phyloP scores from a whole-genome alignment of 73 alveolate species.

The Tetrahymena elliotti region DNA sequence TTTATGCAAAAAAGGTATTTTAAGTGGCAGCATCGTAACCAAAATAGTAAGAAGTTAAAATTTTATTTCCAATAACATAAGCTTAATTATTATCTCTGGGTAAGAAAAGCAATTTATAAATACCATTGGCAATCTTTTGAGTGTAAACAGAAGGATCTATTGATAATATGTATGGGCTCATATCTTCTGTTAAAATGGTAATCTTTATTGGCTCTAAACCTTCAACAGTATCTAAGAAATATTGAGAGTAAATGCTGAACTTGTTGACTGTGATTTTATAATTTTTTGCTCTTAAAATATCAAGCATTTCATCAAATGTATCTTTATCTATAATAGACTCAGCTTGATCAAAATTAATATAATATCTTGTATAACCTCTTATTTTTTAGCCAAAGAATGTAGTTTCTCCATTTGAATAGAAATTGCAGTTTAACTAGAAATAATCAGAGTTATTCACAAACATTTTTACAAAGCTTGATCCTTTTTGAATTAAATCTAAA shows the following conservation, averaged over 20 bases:
- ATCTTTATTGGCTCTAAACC: neutral
- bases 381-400: neutral
- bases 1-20: neutral
- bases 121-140: neutral
- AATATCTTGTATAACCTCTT: neutral
- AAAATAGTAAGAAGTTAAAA: neutral
- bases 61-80: neutral
- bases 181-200: neutral
- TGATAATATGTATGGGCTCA: neutral
- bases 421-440: neutral
- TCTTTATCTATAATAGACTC: neutral
- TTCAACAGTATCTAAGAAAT: neutral
- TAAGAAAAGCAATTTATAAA: too few species aligned
- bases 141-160: neutral
- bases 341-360: neutral
- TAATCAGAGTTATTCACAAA: neutral
- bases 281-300: neutral
- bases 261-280: neutral
- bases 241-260: neutral
- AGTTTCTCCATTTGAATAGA: neutral
- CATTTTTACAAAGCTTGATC: neutral
- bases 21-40: neutral
- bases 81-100: neutral
- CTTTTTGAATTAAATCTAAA: neutral
- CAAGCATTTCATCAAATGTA: neutral